Evolutionary conservation across 192 early-diverging fungal genomes (phyloP), one percentile per base, ranked within the genome.

Genomic region (Coemansia sp.): DNA sequence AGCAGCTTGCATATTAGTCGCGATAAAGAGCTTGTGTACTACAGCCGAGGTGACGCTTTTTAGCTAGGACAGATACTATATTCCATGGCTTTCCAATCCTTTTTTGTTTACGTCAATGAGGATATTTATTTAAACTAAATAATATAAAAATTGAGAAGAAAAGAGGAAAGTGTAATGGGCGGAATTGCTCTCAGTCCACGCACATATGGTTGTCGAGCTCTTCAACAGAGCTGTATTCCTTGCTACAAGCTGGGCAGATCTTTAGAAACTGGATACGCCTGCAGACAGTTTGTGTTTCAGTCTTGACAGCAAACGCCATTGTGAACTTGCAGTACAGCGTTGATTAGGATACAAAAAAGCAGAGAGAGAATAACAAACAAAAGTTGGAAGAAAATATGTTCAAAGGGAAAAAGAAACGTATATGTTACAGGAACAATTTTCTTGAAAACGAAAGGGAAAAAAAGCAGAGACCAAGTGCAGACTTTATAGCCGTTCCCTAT

Each of bases 151-250:
- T 26, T 3, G 26, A 26, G 26, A 6, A 50, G 6, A 15, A 18
- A 44, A 7, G n/a, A 50, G 4, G 18, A 18, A 5, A 16, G 48
- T n/a, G 48, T n/a, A 50, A 7, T 18, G 15, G 18, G 5, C 15
- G 0, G 48, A 18, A 4, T 50, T 50, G 48, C 1, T 50, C 52
- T 26, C 26, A 54, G 26, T 54, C 52, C 7, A 21, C 21, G 26
- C 52, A 54, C 52, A 54, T 54, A 23, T 54, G 52, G 52, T 54
- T 54, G 21, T 54, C 52, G 9, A 54, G 23, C 52, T 54, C 52
- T 4, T 54, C 23, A 26, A 54, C 23, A 23, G 52, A 12, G 19
- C 52, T 13, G 52, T 21, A 54, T 54, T 54, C 52, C 52, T 54
- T 54, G 52, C 26, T 54, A 23, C 52, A 54, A 54, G 52, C 23